Conservation (phyloP, 202 grass and related monocot species). For the Bolboschoenoplectus hybrid region DNA sequence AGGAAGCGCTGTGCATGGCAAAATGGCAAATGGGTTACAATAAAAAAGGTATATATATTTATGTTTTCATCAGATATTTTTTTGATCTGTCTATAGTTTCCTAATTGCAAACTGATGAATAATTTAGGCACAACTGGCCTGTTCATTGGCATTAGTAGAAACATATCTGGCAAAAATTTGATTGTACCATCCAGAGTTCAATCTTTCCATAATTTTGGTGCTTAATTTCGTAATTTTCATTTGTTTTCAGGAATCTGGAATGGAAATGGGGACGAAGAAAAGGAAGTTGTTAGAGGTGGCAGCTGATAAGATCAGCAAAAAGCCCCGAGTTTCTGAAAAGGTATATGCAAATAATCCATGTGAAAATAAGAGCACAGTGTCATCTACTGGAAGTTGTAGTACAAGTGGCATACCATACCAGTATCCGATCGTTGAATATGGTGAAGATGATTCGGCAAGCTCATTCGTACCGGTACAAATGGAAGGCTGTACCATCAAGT, state of each 20-base stretch:
- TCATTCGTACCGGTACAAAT: slow-evolving; percentile 56
- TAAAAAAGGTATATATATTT: slow-evolving; percentile 37
- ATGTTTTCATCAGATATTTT: neutral
- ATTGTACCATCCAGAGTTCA: slow-evolving; percentile 9
- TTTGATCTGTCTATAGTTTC: neutral
- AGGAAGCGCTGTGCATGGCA: slow-evolving; percentile 28
- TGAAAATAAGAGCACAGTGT: slow-evolving; percentile 57
- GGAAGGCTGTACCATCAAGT: slow-evolving; percentile 38
- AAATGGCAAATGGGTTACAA: slow-evolving; percentile 33
- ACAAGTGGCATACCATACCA: slow-evolving; percentile 49
- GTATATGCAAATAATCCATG: slow-evolving; percentile 32
- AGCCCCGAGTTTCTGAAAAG: slow-evolving; percentile 7
- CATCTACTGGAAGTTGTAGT: slow-evolving; percentile 89
- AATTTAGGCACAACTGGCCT: neutral
- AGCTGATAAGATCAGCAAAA: slow-evolving; percentile 6
- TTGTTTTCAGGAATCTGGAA: slow-evolving; percentile 17
- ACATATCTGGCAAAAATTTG: neutral
- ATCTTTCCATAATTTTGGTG: slow-evolving; percentile 4
- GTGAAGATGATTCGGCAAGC: slow-evolving; percentile 53
- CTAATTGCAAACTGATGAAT: slow-evolving; percentile 9
- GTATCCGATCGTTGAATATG: slow-evolving; percentile 50
- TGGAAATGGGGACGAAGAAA: slow-evolving; percentile 13
- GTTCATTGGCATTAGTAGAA: neutral
- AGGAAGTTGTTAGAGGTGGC: slow-evolving; percentile 6
- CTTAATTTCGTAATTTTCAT: neutral